Evolutionary conservation across 371 early-diverging fungal genomes (phyloP), one percentile per base, ranked within the genome.

Genomic region (Mucor saturninus): DNA sequence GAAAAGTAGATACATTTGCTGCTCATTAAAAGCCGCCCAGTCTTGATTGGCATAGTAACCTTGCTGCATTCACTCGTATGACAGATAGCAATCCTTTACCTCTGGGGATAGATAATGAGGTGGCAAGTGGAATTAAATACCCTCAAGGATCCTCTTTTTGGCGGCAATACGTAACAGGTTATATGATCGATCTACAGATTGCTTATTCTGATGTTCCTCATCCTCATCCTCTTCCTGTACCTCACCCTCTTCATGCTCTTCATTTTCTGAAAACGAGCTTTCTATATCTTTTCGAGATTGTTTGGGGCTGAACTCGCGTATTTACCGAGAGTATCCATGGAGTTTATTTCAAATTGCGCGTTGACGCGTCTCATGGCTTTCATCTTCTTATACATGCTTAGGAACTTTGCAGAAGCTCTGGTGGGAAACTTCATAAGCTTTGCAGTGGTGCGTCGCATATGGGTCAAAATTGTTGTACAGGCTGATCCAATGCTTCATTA

Each of bases 91-190:
- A 38, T 53, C 58, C 64, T 59, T 64, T 45, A 45, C 45, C 58
- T 64, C 53, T 64, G 54, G 54, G 21, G 45, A 64, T 64, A 46
- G 43, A 53, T 64, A 64, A 59, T 59, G 64, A 59, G 58, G 58
- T 54, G 10, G 50, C 45, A 54, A 45, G 43, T 58, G 59, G 64
- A 58, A 58, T 64, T 46, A 28, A n/a, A n/a, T 53, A 64, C 54
- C 64, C 46, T 58, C 59, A 58, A 64, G 64, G 28, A 58, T 64
- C 58, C 64, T 57, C 58, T 64, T 64, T 64, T 64, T 64, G 64
- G 59, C 64, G 53, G 58, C 30, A 58, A 58, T 53, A 58, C 45
- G 58, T 46, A 64, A 30, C 59, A 53, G 37, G 53, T 64, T 58
- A 35, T 53, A 58, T 58, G 58, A 38, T 59, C 54, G 28, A 43